Conservation (phyloP, 805 yeast species). For the Saturnispora kantuleensis region DNA sequence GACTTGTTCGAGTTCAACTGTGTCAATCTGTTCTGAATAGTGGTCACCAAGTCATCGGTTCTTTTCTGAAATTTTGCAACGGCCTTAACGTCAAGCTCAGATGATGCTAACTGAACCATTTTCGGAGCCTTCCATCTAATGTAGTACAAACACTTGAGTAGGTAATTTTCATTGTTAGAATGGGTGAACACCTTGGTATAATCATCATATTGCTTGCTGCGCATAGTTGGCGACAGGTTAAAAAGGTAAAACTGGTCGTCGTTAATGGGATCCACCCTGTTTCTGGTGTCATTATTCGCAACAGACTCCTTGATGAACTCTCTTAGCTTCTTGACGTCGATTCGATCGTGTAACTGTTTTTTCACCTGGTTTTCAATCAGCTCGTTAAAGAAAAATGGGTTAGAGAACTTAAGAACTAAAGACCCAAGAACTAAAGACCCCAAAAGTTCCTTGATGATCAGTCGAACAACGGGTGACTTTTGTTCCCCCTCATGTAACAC, state of each 20-base stretch:
- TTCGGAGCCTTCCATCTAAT: conserved; percentile 2
- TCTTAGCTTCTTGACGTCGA: conserved; percentile 63
- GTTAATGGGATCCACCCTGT: not conserved
- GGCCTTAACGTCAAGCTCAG: conserved; percentile 8
- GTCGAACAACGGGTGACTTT: conserved; percentile 36
- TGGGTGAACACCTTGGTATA: not conserved
- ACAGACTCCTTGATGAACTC: conserved; percentile 2
- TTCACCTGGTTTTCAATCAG: conserved; percentile 50
- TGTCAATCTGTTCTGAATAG: not conserved
- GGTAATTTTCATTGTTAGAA: conserved; percentile 1
- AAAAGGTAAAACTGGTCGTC: conserved; percentile 2
- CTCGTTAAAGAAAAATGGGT: conserved; percentile 72
- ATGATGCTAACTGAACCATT: conserved; percentile 2
- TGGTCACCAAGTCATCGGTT: not conserved
- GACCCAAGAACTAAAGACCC: conserved; percentile 50
- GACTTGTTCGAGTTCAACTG: not conserved
- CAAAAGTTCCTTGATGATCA: conserved; percentile 54
- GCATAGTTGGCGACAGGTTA: not conserved
- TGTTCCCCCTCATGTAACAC: conserved; percentile 40
- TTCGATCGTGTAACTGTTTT: conserved; percentile 57
- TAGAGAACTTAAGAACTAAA: conserved; percentile 40
- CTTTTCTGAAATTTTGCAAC: conserved; percentile 9
- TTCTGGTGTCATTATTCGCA: not conserved
- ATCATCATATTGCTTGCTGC: conserved; percentile 2
- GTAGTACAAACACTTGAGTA: conserved; percentile 1